These are phyloP conservation scores for Arthrobotrys entomopaga DNA, from an alignment of 2,329 filamentous ascomycete genomes.

Conservation along the genomic window DNA sequence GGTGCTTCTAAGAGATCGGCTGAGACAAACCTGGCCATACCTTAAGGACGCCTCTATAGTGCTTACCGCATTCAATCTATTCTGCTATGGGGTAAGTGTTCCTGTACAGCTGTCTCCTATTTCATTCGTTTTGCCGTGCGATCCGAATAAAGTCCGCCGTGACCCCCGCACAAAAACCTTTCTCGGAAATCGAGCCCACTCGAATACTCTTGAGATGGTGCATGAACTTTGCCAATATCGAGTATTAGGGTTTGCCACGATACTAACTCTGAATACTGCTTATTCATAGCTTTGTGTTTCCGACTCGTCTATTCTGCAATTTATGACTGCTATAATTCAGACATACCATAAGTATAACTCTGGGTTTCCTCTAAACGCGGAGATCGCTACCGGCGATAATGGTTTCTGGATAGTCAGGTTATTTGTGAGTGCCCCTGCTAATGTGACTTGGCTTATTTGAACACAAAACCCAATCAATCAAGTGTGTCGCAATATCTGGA, in stretches of 20 bases:
- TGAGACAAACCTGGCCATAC: slow-evolving; percentile 44
- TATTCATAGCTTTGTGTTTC: slow-evolving; percentile 46
- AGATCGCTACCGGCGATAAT: slow-evolving; percentile 46
- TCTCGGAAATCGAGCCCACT: no score
- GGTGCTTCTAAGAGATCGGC: slow-evolving; percentile 36
- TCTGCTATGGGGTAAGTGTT: slow-evolving; percentile 50
- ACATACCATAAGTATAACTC: slow-evolving; percentile 49
- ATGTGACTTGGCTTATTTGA: no score
- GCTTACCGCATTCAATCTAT: slow-evolving; percentile 51
- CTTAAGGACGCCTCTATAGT: slow-evolving; percentile 53
- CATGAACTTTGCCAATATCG: slow-evolving; percentile 1
- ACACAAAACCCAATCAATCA: no score
- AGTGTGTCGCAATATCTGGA: no score
- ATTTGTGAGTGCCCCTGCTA: slow-evolving; percentile 37
- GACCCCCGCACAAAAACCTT: no score
- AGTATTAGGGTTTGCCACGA: not conserved
- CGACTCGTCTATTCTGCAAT: slow-evolving; percentile 44
- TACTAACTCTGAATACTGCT: slow-evolving; percentile 1
- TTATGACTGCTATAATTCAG: slow-evolving; percentile 52
- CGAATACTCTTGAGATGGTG: not conserved
- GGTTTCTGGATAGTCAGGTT: slow-evolving; percentile 52
- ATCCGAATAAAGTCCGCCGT: no score
- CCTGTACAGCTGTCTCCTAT: not conserved
- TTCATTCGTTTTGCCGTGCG: no score
- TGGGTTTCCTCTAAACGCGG: slow-evolving; percentile 40